Evolutionary conservation across 345 rosid genomes (phyloP).

Genomic region (Kandelia obovata): DNA sequence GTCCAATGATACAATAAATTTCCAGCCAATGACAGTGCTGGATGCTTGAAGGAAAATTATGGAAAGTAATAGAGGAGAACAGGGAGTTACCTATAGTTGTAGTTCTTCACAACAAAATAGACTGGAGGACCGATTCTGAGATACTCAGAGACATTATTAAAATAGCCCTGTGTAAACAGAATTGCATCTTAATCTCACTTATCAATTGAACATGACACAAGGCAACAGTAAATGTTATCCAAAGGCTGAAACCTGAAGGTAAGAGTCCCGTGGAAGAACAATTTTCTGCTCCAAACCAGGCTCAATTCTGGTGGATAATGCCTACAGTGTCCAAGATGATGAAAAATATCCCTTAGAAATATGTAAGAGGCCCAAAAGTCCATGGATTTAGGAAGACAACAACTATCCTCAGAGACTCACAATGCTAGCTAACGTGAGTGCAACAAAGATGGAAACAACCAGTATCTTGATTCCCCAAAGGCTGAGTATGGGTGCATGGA

Average conservation of each 20-base stretch:
- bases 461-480: constrained; percentile 75
- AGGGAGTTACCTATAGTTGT: constrained; percentile 70
- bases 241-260: constrained; percentile 73
- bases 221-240: constrained; percentile 5
- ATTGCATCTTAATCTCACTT: constrained; percentile 8
- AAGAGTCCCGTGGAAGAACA: constrained; percentile 94
- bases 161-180: constrained; percentile 65
- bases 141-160: constrained; percentile 66
- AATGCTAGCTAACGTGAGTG: constrained; percentile 70
- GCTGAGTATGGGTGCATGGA: constrained; percentile 80
- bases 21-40: too few relatives aligned
- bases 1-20: too few relatives aligned
- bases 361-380: constrained; percentile 1
- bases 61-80: constrained; percentile 7
- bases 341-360: constrained; percentile 4
- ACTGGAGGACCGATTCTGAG: constrained; percentile 94
- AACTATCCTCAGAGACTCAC: constrained; percentile 48
- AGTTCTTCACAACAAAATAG: constrained; percentile 89
- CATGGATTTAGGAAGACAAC: constrained; percentile 2
- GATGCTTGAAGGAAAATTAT: neutral
- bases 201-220: constrained; percentile 11
- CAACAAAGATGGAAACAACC: constrained; percentile 72
- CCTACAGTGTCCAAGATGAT: constrained; percentile 44
- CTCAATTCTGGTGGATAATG: constrained; percentile 78
- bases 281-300: constrained; percentile 94